Conservation (phyloP, 805 yeast genomes). For the Candida alai region DNA sequence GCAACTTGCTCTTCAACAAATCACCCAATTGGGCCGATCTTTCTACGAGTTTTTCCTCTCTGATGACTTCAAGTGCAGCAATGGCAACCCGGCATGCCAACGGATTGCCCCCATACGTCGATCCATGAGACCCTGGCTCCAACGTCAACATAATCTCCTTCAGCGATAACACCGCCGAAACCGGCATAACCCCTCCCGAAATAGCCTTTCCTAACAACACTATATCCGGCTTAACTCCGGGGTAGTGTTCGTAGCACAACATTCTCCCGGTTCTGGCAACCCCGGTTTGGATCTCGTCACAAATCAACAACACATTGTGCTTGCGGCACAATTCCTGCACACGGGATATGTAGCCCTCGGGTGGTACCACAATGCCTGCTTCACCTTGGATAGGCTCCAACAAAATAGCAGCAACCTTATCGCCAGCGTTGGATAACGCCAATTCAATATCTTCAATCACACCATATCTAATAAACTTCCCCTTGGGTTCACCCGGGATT, state of each 20-base stretch:
- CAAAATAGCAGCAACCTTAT: constrained; percentile 83
- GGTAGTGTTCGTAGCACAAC: constrained; percentile 84
- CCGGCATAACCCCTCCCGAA: constrained; percentile 92
- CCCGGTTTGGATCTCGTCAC: constrained; percentile 98
- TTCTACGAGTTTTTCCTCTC: constrained; percentile 80
- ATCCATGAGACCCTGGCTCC: constrained; percentile 95
- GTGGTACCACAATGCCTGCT: constrained; percentile 96
- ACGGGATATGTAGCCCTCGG: constrained; percentile 67
- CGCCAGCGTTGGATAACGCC: constrained; percentile 80
- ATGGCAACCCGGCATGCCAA: constrained; percentile 88
- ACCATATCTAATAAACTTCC: constrained; percentile 72
- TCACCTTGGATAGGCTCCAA: constrained; percentile 98
- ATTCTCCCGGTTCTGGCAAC: constrained; percentile 95
- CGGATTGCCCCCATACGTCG: constrained; percentile 98
- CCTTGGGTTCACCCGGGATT: constrained; percentile 67
- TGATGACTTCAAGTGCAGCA: constrained; percentile 88
- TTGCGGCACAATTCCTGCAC: constrained; percentile 74
- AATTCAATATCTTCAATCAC: constrained; percentile 78
- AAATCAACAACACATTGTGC: constrained; percentile 83
- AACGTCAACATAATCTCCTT: constrained; percentile 83
- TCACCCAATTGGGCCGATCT: constrained; percentile 72
- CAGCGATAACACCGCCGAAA: constrained; percentile 88
- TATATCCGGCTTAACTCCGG: constrained; percentile 79
- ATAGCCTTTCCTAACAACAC: constrained; percentile 90
- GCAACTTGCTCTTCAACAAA: constrained; percentile 57